Conservation (phyloP, 768 basidiomycete genomes). For the Termitomyces sp. region DNA sequence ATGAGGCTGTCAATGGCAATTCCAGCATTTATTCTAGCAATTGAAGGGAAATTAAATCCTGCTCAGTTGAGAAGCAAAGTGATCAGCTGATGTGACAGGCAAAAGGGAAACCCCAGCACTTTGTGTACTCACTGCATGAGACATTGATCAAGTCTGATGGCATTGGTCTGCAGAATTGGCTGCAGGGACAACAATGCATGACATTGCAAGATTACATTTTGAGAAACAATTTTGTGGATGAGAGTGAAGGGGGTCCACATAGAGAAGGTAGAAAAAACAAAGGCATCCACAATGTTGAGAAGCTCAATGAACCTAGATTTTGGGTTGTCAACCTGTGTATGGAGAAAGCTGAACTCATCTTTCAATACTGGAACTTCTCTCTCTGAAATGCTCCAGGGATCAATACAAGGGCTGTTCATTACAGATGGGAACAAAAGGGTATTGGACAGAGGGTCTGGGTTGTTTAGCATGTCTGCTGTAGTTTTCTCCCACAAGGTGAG, state of each 20-base stretch:
- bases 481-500: too few species aligned
- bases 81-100: neutral
- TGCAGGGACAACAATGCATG: constrained; percentile 21
- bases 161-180: constrained; percentile 17
- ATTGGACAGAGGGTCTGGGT: too few species aligned
- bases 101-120: constrained; percentile 22
- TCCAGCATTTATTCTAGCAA: constrained; percentile 15
- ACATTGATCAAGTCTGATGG: constrained; percentile 15
- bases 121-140: constrained; percentile 20
- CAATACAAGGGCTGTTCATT: too few species aligned
- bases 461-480: too few species aligned
- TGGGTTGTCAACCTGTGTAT: too few species aligned
- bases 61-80: too few species aligned
- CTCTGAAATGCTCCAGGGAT: too few species aligned
- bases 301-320: constrained; percentile 5
- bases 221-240: constrained; percentile 19
- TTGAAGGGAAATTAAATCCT: too few species aligned
- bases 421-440: too few species aligned
- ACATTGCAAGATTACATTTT: constrained; percentile 19
- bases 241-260: constrained; percentile 19
- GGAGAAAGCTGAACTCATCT: too few species aligned
- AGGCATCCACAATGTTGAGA: constrained; percentile 17
- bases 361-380: too few species aligned
- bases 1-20: constrained; percentile 18
- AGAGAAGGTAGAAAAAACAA: constrained; percentile 19